phyloP scores from a whole-genome alignment of 345 rosid genomes.

The Camelina neglecta region DNA sequence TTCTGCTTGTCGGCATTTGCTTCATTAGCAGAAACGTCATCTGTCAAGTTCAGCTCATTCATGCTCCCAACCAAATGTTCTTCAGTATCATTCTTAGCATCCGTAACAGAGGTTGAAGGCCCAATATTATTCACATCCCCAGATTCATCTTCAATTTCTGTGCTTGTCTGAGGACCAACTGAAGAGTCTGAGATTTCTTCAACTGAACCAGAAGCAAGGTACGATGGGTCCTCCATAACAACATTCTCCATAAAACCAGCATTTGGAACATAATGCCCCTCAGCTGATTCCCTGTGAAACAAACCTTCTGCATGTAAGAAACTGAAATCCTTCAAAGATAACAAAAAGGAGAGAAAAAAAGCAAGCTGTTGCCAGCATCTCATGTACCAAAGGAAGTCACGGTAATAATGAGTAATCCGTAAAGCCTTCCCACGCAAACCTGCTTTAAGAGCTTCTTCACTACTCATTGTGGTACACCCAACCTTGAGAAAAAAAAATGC shows the following conservation, averaged over 20 bases:
- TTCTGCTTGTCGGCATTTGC: constrained; percentile 55
- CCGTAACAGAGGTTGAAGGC: constrained; percentile 40
- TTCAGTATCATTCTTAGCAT: constrained; percentile 41
- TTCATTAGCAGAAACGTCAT: constrained; percentile 46
- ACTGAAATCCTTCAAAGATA: background rate
- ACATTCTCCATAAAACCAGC: constrained; percentile 80
- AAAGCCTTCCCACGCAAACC: constrained; percentile 95
- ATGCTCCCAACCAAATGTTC: constrained; percentile 50
- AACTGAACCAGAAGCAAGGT: constrained; percentile 48
- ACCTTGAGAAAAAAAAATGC: constrained; percentile 54
- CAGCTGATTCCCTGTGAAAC: constrained; percentile 76
- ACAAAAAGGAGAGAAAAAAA: background rate
- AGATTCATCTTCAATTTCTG: constrained; percentile 44
- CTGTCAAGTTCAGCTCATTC: constrained; percentile 54
- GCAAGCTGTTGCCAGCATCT: constrained; percentile 20
- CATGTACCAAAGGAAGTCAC: constrained; percentile 79
- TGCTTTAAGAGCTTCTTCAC: constrained; percentile 77
- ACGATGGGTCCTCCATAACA: constrained; percentile 81
- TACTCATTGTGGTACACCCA: constrained; percentile 86
- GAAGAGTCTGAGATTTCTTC: constrained; percentile 48
- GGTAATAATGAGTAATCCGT: constrained; percentile 78
- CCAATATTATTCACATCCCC: background rate
- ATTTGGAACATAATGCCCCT: constrained; percentile 79
- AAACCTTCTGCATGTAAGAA: constrained; percentile 40
- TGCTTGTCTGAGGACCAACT: constrained; percentile 43